phyloP scores from a whole-genome alignment of 305 asterid genomes.

The Rubia balearica region DNA sequence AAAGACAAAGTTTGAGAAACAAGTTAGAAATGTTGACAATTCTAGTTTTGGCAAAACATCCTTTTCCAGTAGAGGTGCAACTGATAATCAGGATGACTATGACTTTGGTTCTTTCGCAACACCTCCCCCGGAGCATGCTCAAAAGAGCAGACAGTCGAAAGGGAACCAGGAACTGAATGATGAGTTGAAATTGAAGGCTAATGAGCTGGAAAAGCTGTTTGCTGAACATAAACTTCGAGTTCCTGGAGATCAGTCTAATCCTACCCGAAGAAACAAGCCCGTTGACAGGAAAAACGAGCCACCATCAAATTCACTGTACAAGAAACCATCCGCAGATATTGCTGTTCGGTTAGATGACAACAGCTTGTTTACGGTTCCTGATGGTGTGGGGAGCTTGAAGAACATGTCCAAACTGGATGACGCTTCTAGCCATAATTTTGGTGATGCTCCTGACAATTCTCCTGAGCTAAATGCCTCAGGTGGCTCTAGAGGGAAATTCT shows the following conservation, averaged over 20 bases:
- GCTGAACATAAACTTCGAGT: conserved; percentile 72
- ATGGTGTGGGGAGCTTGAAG: conserved; percentile 41
- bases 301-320: conserved; percentile 29
- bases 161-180: conserved; percentile 79
- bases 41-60: conserved; percentile 20
- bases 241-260: conserved; percentile 60
- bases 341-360: conserved; percentile 33
- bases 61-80: conserved; percentile 33
- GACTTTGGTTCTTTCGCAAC: conserved; percentile 41
- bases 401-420: conserved; percentile 30
- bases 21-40: conserved; percentile 33
- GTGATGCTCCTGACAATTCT: conserved; percentile 38
- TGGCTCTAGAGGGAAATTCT: conserved; percentile 72
- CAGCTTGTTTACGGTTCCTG: conserved; percentile 29
- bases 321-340: conserved; percentile 32
- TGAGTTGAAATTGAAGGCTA: conserved; percentile 74
- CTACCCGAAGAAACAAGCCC: conserved; percentile 41
- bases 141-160: conserved; percentile 61
- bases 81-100: conserved; percentile 44
- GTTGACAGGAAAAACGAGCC: conserved; percentile 36
- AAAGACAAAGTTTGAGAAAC: conserved; percentile 36
- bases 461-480: conserved; percentile 55
- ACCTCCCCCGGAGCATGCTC: conserved; percentile 45
- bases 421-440: conserved; percentile 32
- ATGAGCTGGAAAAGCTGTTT: conserved; percentile 78